Evolutionary conservation across 805 yeast species (phyloP).

Genomic region (Dipodascopsis uninucleata): DNA sequence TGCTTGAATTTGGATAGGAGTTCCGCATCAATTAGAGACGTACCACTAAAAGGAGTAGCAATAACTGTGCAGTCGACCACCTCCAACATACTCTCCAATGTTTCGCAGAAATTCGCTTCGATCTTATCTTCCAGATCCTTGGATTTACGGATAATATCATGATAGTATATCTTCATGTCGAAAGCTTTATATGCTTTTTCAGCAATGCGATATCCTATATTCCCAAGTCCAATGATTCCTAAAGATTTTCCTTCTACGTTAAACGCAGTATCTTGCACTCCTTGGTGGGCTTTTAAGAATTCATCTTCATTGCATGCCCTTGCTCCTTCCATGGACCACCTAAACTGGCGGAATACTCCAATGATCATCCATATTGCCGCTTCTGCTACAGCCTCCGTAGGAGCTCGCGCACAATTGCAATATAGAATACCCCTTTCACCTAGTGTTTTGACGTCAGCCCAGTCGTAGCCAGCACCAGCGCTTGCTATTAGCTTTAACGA

Average conservation of each 20-base stretch:
- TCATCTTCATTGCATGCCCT: constrained; percentile 6
- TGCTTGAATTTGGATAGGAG: constrained; percentile 12
- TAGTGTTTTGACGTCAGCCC: constrained; percentile 2
- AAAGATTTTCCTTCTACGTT: not conserved
- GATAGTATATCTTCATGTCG: constrained; percentile 15
- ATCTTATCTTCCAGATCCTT: constrained; percentile 11
- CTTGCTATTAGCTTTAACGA: constrained; percentile 12
- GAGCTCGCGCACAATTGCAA: constrained; percentile 7
- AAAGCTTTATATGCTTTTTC: not conserved
- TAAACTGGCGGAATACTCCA: constrained; percentile 5
- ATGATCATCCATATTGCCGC: constrained; percentile 2
- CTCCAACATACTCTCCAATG: constrained; percentile 34
- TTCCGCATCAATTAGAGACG: constrained; percentile 12
- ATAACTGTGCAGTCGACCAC: constrained; percentile 34
- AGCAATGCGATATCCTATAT: constrained; percentile 1
- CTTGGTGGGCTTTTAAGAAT: constrained; percentile 4
- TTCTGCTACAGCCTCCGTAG: constrained; percentile 10
- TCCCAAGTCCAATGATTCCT: constrained; percentile 2
- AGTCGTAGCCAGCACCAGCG: constrained; percentile 11
- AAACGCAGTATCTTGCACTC: not conserved
- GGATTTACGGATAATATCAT: constrained; percentile 17
- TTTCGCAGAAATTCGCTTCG: constrained; percentile 26
- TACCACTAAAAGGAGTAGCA: constrained; percentile 26
- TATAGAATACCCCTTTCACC: constrained; percentile 2
- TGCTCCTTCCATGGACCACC: constrained; percentile 8